A percentile compares a stretch with the other conserved stretches of the same genome.
These are phyloP conservation scores for Balamuthia mandrillaris DNA, from an alignment of 208 protist genomes.

Conservation along the genomic window DNA sequence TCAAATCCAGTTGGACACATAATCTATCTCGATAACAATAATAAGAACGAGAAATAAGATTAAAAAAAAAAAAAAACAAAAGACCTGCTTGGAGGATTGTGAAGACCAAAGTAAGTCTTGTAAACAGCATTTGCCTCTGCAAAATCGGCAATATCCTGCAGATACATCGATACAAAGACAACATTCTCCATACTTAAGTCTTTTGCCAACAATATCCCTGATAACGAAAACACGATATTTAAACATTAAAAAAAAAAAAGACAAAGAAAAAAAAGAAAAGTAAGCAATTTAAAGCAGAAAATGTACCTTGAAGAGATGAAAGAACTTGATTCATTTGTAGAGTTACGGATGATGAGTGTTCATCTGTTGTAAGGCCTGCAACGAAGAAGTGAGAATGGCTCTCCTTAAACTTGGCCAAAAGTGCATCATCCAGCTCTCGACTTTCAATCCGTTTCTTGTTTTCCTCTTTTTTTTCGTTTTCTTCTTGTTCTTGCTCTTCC, in stretches of 20 bases:
- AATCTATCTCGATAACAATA: neutral
- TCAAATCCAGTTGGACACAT: neutral
- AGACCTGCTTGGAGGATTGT: slow-evolving; percentile 22
- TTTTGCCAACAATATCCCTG: neutral
- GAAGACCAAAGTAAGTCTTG: slow-evolving; percentile 8
- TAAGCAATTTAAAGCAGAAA: neutral
- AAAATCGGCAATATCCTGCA: slow-evolving; percentile 24
- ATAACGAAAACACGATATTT: too few relatives aligned
- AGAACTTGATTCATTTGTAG: neutral
- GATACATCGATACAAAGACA: slow-evolving; percentile 31
- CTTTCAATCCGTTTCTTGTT: too few relatives aligned
- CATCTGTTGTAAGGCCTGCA: neutral
- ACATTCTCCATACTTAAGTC: neutral
- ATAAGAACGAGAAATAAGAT: neutral
- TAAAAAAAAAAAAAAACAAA: neutral
- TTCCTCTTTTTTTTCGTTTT: neutral
- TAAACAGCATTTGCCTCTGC: slow-evolving; percentile 9
- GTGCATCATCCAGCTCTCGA: too few relatives aligned
- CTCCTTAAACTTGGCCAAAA: neutral
- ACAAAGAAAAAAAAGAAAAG: neutral
- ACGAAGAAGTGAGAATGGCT: neutral
- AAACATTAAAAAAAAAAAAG: too few relatives aligned
- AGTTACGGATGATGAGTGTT: neutral
- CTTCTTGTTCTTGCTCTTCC: neutral
- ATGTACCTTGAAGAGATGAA: neutral